A percentile compares a stretch with the other conserved stretches of the same genome.
These are phyloP conservation scores for Letharia columbiana DNA, from an alignment of 495 filamentous ascomycete species.

Conservation along the genomic window DNA sequence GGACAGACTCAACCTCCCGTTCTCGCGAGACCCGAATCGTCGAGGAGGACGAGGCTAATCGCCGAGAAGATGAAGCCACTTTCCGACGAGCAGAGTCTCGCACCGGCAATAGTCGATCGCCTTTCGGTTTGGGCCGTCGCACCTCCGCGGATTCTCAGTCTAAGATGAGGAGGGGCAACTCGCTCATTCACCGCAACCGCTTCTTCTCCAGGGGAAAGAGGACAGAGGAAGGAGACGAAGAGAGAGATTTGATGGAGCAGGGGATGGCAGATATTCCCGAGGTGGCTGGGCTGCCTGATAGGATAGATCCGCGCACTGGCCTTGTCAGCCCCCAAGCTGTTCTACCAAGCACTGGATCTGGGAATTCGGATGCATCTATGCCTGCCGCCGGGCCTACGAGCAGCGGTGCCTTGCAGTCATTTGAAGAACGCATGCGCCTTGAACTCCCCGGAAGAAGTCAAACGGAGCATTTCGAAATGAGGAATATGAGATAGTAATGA, in stretches of 20 bases:
- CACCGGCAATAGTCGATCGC: constrained; percentile 15
- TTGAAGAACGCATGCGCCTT: constrained; percentile 12
- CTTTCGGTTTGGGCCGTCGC: constrained; percentile 17
- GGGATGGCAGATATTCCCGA: constrained; percentile 35
- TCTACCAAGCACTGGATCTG: constrained; percentile 22
- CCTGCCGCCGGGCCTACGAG: constrained; percentile 2
- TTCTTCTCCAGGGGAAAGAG: constrained; percentile 29
- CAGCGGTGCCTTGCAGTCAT: constrained; percentile 6
- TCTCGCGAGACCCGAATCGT: constrained; percentile 37
- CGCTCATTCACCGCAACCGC: constrained; percentile 30
- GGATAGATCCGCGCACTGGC: constrained; percentile 31
- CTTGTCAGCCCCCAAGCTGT: constrained; percentile 30
- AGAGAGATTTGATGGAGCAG: constrained; percentile 33
- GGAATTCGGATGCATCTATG: background rate
- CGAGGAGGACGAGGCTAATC: constrained; percentile 34
- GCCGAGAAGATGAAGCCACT: constrained; percentile 10
- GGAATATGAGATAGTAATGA: constrained; percentile 14
- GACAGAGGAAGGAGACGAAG: constrained; percentile 23
- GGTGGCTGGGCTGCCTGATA: constrained; percentile 9
- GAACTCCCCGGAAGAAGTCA: constrained; percentile 8
- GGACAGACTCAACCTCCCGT: constrained; percentile 35
- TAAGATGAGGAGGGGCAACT: constrained; percentile 7
- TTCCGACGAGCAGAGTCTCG: constrained; percentile 22
- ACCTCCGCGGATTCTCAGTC: constrained; percentile 18
- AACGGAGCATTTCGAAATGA: constrained; percentile 26